A percentile compares a stretch with the other conserved stretches of the same genome.
Evolutionary conservation across 2,329 filamentous ascomycete species (phyloP).

Genomic region (Diaporthe sp.): DNA sequence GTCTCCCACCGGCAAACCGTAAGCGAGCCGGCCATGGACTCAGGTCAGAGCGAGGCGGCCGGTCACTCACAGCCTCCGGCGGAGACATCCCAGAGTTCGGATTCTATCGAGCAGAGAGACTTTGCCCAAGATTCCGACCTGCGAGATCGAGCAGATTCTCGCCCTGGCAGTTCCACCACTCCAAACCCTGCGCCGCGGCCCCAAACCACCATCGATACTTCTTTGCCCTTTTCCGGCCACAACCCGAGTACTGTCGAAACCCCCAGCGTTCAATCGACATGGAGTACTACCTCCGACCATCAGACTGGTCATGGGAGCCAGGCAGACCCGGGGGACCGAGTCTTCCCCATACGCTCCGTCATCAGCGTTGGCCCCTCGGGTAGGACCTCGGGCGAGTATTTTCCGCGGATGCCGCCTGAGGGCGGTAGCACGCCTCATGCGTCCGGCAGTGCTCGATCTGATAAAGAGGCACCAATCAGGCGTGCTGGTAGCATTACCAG

Average conservation of each 20-base stretch:
- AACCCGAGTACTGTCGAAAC: constrained; percentile 31
- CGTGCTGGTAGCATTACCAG: constrained; percentile 40
- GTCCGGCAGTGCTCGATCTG: constrained; percentile 45
- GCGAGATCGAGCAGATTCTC: neutral
- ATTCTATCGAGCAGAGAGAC: constrained; percentile 3
- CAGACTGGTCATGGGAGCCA: constrained; percentile 51
- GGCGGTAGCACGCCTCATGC: constrained; percentile 40
- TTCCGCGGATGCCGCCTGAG: constrained; percentile 47
- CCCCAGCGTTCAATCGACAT: constrained; percentile 51
- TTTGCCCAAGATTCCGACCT: neutral
- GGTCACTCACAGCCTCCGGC: constrained; percentile 1
- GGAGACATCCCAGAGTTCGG: neutral
- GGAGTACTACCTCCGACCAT: constrained; percentile 57
- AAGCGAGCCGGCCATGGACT: constrained; percentile 27
- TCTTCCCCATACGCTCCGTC: constrained; percentile 87
- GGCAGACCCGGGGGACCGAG: constrained; percentile 65
- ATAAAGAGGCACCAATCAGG: constrained; percentile 43
- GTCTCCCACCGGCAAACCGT: constrained; percentile 20
- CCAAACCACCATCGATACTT: constrained; percentile 26
- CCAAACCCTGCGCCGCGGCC: constrained; percentile 1
- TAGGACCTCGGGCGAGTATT: constrained; percentile 56
- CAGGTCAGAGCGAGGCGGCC: constrained; percentile 4
- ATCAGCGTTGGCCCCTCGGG: constrained; percentile 74
- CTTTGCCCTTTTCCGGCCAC: constrained; percentile 2
- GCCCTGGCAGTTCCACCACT: constrained; percentile 16